Conservation (phyloP, 352 stramenopile species). For the Globisporangium middletonii region DNA sequence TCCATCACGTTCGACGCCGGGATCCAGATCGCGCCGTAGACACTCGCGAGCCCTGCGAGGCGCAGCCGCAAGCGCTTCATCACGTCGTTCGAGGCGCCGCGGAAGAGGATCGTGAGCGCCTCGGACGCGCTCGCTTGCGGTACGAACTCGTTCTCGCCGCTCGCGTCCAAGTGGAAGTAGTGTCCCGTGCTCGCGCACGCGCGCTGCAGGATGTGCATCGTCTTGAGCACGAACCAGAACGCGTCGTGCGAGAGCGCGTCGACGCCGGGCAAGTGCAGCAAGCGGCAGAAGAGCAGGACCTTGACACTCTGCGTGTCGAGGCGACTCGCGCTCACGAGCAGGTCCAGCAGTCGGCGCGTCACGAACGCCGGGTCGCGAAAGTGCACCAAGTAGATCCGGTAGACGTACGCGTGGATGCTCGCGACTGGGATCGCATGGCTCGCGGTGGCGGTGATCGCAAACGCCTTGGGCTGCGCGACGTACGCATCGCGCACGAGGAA, state of each 20-base stretch:
- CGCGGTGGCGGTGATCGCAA: conserved; percentile 7
- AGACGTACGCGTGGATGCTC: conserved; percentile 35
- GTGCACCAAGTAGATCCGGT: conserved; percentile 44
- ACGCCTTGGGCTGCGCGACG: conserved; percentile 14
- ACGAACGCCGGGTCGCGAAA: conserved; percentile 36
- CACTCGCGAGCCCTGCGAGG: conserved; percentile 33
- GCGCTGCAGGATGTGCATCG: conserved; percentile 36
- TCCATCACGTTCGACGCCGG: conserved; percentile 38
- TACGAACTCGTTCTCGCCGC: conserved; percentile 43
- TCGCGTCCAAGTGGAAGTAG: conserved; percentile 41
- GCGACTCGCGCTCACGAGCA: conserved; percentile 34
- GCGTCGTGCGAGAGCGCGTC: conserved; percentile 25
- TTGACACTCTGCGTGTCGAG: conserved; percentile 58
- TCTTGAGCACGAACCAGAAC: conserved; percentile 55
- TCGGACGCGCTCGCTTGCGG: conserved; percentile 35
- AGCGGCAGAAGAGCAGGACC: conserved; percentile 38
- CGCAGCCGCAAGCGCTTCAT: conserved; percentile 35
- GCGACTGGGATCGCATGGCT: conserved; percentile 17
- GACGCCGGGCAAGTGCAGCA: conserved; percentile 34
- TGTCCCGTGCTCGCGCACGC: conserved; percentile 25
- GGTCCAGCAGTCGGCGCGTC: conserved; percentile 31
- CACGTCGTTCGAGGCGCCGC: conserved; percentile 25
- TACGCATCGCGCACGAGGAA: conserved; percentile 32
- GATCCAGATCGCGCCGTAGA: conserved; percentile 53
- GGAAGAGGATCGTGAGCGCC: conserved; percentile 31